Percentiles rank a stretch among this genome's conserved stretches.
Evolutionary conservation across 208 protist genomes (phyloP).

Genomic region (Trypanosoma brucei): DNA sequence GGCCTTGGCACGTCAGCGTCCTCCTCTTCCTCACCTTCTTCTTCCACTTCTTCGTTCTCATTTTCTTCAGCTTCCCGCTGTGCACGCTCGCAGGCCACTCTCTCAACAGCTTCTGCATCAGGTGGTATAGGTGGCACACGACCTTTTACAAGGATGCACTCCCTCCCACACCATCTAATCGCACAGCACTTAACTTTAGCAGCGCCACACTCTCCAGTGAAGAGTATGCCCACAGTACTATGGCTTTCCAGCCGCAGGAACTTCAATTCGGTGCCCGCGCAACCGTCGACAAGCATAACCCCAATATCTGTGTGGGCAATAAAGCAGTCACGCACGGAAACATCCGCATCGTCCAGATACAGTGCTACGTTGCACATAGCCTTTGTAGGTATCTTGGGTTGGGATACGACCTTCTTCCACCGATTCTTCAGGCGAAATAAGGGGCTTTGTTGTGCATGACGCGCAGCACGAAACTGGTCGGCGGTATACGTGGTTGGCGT

Average conservation of each 20-base stretch:
- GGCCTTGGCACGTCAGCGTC: not conserved
- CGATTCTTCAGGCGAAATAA: constrained; percentile 2
- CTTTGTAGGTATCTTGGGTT: constrained; percentile 29
- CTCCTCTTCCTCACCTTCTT: constrained; percentile 31
- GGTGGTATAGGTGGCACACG: constrained; percentile 32
- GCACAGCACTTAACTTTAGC: constrained; percentile 36
- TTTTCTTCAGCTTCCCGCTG: constrained; percentile 8
- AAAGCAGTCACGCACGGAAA: constrained; percentile 54
- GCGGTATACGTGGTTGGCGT: constrained; percentile 16
- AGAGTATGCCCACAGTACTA: constrained; percentile 54
- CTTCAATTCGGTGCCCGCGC: constrained; percentile 28
- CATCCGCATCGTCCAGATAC: constrained; percentile 72
- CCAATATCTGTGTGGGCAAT: constrained; percentile 57
- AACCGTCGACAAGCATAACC: constrained; percentile 49
- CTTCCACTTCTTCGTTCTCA: constrained; percentile 40
- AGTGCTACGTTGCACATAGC: constrained; percentile 46
- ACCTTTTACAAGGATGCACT: constrained; percentile 59
- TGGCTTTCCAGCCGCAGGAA: constrained; percentile 46
- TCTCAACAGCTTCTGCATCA: constrained; percentile 14
- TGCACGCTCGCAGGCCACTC: not conserved
- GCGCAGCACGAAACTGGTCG: constrained; percentile 19
- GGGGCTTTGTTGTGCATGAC: constrained; percentile 18
- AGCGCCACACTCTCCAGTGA: constrained; percentile 41
- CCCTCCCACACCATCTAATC: constrained; percentile 47
- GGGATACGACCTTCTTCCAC: constrained; percentile 11